phyloP scores from a whole-genome alignment of 306 rosid species.

The Lablab purpureus region DNA sequence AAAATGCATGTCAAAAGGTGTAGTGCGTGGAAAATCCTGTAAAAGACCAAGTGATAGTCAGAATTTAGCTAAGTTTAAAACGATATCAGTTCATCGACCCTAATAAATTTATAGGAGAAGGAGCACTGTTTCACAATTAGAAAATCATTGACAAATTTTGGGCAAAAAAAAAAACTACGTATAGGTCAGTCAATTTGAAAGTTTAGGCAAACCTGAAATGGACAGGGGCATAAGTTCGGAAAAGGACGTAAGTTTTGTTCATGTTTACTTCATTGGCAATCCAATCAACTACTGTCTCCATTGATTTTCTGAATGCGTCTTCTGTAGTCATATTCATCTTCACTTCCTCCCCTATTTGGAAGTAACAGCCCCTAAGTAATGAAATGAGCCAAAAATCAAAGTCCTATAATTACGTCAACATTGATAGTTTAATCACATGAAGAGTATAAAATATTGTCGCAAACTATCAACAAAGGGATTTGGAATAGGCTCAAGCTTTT shows the following conservation, averaged over 20 bases:
- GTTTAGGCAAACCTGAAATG: slow-evolving; percentile 82
- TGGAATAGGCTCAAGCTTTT: not conserved
- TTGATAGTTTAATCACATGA: slow-evolving; percentile 21
- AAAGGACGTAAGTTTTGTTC: slow-evolving; percentile 75
- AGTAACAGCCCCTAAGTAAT: slow-evolving; percentile 80
- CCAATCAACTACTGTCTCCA: slow-evolving; percentile 74
- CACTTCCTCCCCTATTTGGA: slow-evolving; percentile 75
- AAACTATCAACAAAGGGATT: slow-evolving; percentile 18
- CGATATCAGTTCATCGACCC: not conserved
- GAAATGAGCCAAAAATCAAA: slow-evolving; percentile 48
- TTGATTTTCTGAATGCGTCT: slow-evolving; percentile 72
- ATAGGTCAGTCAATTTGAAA: slow-evolving; percentile 16
- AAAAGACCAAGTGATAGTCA: not conserved
- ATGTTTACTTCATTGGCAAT: slow-evolving; percentile 64
- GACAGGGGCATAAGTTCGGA: slow-evolving; percentile 88
- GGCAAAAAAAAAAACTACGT: slow-evolving; percentile 36
- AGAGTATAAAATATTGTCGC: slow-evolving; percentile 15
- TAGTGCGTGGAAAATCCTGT: slow-evolving; percentile 6
- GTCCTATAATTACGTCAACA: slow-evolving; percentile 9
- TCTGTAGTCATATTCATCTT: slow-evolving; percentile 74
- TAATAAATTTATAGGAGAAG: not conserved
- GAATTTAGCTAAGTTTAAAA: slow-evolving; percentile 5
- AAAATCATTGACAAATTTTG: slow-evolving; percentile 33
- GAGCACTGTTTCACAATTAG: slow-evolving; percentile 1
- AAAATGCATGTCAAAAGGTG: not conserved